Percentiles rank a stretch among this genome's conserved stretches.
These are phyloP conservation scores for Metschnikowia henanensis DNA, from an alignment of 805 yeast species.

Conservation along the genomic window DNA sequence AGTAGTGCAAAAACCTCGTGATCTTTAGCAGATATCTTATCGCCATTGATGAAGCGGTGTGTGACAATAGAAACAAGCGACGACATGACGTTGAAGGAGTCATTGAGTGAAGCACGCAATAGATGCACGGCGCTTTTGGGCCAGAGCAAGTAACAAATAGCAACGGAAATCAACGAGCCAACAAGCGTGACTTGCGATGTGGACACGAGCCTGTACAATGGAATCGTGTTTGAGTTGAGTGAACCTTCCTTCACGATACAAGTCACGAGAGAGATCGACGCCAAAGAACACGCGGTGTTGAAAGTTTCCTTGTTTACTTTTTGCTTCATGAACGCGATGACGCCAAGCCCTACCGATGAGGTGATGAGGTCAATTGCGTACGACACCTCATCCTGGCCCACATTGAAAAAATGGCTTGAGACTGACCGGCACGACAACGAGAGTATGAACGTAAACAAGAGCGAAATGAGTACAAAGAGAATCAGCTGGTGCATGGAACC, in stretches of 20 bases:
- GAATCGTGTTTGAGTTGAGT: constrained; percentile 55
- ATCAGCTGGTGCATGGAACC: constrained; percentile 82
- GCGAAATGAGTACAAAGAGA: constrained; percentile 55
- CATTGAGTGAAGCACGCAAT: constrained; percentile 48
- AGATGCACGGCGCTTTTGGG: constrained; percentile 56
- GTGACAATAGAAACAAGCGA: constrained; percentile 46
- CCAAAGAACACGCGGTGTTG: constrained; percentile 78
- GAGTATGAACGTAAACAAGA: constrained; percentile 52
- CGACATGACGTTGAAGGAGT: constrained; percentile 53
- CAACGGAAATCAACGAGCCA: constrained; percentile 62
- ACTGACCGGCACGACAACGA: constrained; percentile 52
- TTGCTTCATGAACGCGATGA: constrained; percentile 69
- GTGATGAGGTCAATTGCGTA: constrained; percentile 53
- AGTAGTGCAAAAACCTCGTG: constrained; percentile 35
- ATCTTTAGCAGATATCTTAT: constrained; percentile 42
- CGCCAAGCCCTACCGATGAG: constrained; percentile 58
- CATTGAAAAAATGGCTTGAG: constrained; percentile 45
- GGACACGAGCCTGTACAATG: constrained; percentile 52
- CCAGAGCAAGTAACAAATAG: constrained; percentile 61
- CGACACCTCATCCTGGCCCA: constrained; percentile 49
- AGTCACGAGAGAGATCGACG: constrained; percentile 68
- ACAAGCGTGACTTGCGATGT: constrained; percentile 55
- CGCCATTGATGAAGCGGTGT: constrained; percentile 50
- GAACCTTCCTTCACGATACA: constrained; percentile 76
- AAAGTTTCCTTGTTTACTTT: constrained; percentile 65